Base-by-base conservation (phyloP, 345 rosid genomes). In the Carallia brachiata region DNA sequence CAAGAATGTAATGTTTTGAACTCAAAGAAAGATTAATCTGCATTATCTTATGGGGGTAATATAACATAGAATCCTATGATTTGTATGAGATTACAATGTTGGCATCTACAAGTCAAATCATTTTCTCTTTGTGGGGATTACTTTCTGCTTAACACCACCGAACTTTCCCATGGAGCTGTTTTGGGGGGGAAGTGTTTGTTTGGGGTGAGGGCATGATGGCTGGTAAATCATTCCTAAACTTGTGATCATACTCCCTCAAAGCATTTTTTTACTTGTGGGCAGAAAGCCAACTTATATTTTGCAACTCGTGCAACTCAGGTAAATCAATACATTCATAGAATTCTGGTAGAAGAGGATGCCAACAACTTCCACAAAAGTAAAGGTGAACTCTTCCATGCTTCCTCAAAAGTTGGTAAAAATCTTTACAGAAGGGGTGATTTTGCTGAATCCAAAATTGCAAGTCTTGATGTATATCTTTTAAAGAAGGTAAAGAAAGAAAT, bases 271-370 rank as follows among this genome's bases (percentile, higher is more conserved):
- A 58, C 52, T 63, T 27, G 59, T 18, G 59, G 39, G 37, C 17
- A 7, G 47, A 27, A 73, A 61, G 68, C 3, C 50, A 57, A 65
- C 72, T 73, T 36, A 67, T 13, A 53, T 39, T 36, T 75, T 79
- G 37, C 30, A 32, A 64, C 71, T 68, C 67, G 37, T 63, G 65
- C 53, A 52, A 77, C 56, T 13, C 84, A 93, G 98, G 97, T 90
- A 19, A 95, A 90, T 81, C 96, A 86, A 55, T 90, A 85, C 74
- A 86, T 90, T 63, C 93, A 86, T 72, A 84, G 97, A 65, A 76
- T 89, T 68, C 76, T 93, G 30, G 97, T 88, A 70, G 96, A 93
- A 83, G 97, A 89, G 84, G 97, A 89, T 78, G 90, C 85, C 23
- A 70, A 72, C 67, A 78, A 70, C 28, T 76, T 64, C 61, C 39